Percentiles rank a stretch among this genome's conserved stretches.
Conservation (phyloP, 2,329 filamentous ascomycete species). For the Colletotrichum lindemuthianum region DNA sequence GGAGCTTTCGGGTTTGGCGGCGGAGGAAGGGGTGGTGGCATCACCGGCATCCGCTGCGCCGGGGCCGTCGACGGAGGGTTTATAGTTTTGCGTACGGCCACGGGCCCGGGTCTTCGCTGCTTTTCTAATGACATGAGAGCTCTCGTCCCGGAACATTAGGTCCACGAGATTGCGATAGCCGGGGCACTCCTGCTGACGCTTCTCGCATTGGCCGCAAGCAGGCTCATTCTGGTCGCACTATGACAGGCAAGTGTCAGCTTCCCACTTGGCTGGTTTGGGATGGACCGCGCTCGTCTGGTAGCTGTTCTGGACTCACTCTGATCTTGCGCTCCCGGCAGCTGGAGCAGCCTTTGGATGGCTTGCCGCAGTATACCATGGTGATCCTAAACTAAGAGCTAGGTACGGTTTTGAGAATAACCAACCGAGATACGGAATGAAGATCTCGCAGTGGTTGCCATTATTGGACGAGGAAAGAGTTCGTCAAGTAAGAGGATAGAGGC, state of each 20-base stretch:
- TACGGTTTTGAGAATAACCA: neutral
- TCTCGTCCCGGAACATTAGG: conserved; percentile 68
- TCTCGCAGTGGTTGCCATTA: too few relatives aligned
- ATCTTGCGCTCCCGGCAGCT: conserved; percentile 66
- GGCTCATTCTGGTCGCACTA: conserved; percentile 65
- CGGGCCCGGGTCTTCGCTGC: conserved; percentile 51
- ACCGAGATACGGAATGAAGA: neutral
- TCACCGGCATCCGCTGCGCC: too few relatives aligned
- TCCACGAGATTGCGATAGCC: conserved; percentile 66
- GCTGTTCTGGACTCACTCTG: conserved; percentile 54
- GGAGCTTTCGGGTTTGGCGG: conserved; percentile 9
- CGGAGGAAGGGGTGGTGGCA: neutral
- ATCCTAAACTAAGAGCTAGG: neutral
- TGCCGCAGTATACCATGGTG: conserved; percentile 67
- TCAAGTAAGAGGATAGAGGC: too few relatives aligned
- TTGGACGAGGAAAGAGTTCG: too few relatives aligned
- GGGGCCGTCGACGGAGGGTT: conserved; percentile 6
- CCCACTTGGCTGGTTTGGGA: neutral
- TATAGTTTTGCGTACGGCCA: conserved; percentile 38
- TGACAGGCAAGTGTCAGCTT: conserved; percentile 11
- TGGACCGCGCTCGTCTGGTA: neutral
- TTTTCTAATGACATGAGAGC: conserved; percentile 64
- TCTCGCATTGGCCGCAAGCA: conserved; percentile 64
- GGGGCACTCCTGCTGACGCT: conserved; percentile 61
- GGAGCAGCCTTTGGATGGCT: conserved; percentile 66